Evolutionary conservation across 768 basidiomycete genomes (phyloP).

Genomic region (Lactifluus hygrophoroides): DNA sequence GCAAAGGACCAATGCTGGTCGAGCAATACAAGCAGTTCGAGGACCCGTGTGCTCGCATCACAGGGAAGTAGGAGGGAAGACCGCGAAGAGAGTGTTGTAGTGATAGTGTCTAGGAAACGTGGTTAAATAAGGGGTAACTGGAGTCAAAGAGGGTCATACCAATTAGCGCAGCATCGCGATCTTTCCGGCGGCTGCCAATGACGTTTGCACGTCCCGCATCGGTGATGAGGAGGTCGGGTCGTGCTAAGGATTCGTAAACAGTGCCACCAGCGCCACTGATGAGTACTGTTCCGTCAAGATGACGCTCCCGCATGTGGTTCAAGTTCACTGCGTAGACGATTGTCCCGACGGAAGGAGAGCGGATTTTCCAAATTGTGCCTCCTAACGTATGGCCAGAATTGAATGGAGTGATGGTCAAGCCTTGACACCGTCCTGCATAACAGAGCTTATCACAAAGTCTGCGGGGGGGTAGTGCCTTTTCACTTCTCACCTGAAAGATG

Average conservation of each 20-base stretch:
- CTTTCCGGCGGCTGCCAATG: conserved; percentile 80
- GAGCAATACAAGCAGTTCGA: conserved; percentile 90
- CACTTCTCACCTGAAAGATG: conserved; percentile 73
- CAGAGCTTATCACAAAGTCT: background rate
- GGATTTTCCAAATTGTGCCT: conserved; percentile 96
- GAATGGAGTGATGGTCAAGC: conserved; percentile 90
- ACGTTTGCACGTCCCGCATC: conserved; percentile 80
- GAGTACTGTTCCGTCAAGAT: conserved; percentile 89
- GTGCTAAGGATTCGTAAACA: conserved; percentile 75
- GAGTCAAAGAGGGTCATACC: conserved; percentile 35
- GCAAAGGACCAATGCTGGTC: conserved; percentile 98
- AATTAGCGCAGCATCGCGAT: conserved; percentile 82
- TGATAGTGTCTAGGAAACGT: conserved; percentile 69
- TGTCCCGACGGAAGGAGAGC: conserved; percentile 95
- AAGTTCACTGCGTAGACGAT: conserved; percentile 91
- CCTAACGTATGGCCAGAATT: conserved; percentile 93
- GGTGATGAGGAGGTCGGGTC: conserved; percentile 91
- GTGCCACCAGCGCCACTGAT: conserved; percentile 66
- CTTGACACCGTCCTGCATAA: conserved; percentile 69
- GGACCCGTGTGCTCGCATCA: conserved; percentile 88
- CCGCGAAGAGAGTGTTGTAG: conserved; percentile 69
- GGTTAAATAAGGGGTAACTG: conserved; percentile 1
- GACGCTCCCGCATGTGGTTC: conserved; percentile 94
- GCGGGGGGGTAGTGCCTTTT: too few species aligned
- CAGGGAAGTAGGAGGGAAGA: conserved; percentile 86